Base-by-base conservation (phyloP, 2,329 filamentous ascomycete species). In the Elsinoe necatrix region DNA sequence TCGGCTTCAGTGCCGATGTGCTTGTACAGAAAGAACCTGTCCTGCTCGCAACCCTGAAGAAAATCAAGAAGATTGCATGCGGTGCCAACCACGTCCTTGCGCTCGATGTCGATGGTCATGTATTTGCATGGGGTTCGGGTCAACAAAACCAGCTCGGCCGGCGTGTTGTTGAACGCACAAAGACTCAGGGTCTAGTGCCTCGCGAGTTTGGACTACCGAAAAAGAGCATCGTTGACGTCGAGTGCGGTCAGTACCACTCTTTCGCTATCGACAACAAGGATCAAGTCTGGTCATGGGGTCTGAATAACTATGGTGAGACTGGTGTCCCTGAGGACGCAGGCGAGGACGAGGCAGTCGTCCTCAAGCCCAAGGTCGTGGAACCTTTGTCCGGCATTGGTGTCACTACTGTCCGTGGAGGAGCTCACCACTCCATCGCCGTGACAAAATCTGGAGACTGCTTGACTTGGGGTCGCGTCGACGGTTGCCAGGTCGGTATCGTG, bases 261-360 rank as follows among this genome's bases (percentile, higher is more conserved):
- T 92, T 95, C 64, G 86, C 85, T 51, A 79, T 89, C 50, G 79
- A 80, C 63, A 80, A 82, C 60, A 79, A 84, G 25, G 84, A 84
- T 37, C 77, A 80, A 27, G 85, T 92, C 29, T 93, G 83, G 71
- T 81, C 84, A 0, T 95, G 89, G 89, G 89, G 90, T 21, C 75
- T 92, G 27, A 95, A 95, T 77, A 90, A 87, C 72, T 95, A 87
- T 70, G 87, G 85, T 61, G 85, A 95, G 73, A 87, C 87, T 14
- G 89, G 86, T 34, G 77, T 85, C 58, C 75, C 76, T 14, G 77
- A 81, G 42, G 76, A 78, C 55, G 83, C 80, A 12, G 85, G 84
- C 29, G 80, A 85, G 58, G 82, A 86, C 54, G 83, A 86, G 62
- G 85, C 85, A 31, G 82, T 85, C 60, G 80, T 95, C 52, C 78